Evolutionary conservation across 2,329 filamentous ascomycete species (phyloP), one percentile per base, ranked within the genome.

Genomic region (Sarocladiaceae sp.): DNA sequence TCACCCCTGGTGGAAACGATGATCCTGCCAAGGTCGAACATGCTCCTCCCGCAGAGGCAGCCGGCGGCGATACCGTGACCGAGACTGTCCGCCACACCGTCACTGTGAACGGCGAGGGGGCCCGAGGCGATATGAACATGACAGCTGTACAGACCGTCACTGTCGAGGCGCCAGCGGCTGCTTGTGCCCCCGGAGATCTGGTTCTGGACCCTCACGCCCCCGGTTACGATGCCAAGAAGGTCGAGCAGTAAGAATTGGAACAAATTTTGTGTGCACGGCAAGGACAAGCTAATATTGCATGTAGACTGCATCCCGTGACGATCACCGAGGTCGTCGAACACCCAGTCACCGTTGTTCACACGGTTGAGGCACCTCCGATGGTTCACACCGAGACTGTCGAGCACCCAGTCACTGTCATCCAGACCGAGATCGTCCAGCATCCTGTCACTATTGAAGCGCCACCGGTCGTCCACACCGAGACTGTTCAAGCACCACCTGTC

Each of bases 331-430:
- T 22, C 10, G 23, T 33, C 18, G n/a, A 53, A 23, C 37, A 50
- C 61, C 50, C 62, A 57, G 20, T 28, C 50, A 35, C 35, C 11
- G 50, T 52, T 11, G 29, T 50, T 12, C 57, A 59, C 13, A 61
- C 59, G 7, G 56, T 53, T 12, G 60, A 57, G 31, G 48, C 56
- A 35, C 53, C 54, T 29, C 40, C 40, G 6, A 25, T 46, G 5
- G 37, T 40, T 20, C 37, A 40, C 18, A 46, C 40, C 17, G 22
- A 46, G 40, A 29, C 25, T 46, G 40, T 46, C 25, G 22, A 46
- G 40, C 40, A 46, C 4, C 40, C n/a, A 11, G 23, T 46, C 12
- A 46, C 40, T n/a, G 37, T 33, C 29, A 33, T 33, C 29, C 29
- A 33, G 15, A 33, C 29, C 10, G 29, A 33, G 18, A 20, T 42